Evolutionary conservation across 2,329 filamentous ascomycete genomes (phyloP).

Genomic region (Hymenoscyphus occultus): DNA sequence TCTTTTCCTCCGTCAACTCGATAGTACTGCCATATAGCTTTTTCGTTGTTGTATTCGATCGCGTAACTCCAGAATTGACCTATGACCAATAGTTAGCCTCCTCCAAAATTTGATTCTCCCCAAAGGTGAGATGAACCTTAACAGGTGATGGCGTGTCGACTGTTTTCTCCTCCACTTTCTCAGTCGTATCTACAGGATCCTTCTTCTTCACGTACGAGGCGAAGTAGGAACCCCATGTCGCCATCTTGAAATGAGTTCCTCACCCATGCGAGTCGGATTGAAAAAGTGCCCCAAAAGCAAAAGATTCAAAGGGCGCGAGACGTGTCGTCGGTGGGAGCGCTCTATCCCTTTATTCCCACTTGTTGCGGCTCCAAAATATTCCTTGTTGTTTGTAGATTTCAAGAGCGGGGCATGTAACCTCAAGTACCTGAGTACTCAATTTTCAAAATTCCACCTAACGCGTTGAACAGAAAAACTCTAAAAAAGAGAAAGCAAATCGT

Average conservation of each 20-base stretch:
- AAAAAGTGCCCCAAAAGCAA: background rate
- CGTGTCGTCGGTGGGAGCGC: background rate
- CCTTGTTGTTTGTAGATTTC: background rate
- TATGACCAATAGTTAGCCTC: background rate
- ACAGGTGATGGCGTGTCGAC: background rate
- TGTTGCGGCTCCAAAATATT: background rate
- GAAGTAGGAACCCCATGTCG: slow-evolving; percentile 28
- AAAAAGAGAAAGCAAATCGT: background rate
- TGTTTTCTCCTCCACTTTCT: background rate
- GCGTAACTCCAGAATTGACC: background rate
- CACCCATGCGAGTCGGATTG: slow-evolving; percentile 6
- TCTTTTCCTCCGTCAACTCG: slow-evolving; percentile 1
- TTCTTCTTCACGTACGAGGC: slow-evolving; percentile 23
- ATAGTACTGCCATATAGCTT: slow-evolving; percentile 16
- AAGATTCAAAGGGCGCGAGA: background rate
- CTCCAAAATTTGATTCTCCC: background rate
- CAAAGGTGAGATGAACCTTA: slow-evolving; percentile 1
- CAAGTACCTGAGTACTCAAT: background rate
- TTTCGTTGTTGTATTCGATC: slow-evolving; percentile 4
- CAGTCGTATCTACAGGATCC: background rate
- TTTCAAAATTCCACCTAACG: background rate
- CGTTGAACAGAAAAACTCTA: background rate
- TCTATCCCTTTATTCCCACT: background rate
- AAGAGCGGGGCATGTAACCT: background rate
- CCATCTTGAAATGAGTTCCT: slow-evolving; percentile 10